These are phyloP conservation scores for Cryptosporidium ubiquitum DNA, from an alignment of 169 alveolate species.

Conservation along the genomic window DNA sequence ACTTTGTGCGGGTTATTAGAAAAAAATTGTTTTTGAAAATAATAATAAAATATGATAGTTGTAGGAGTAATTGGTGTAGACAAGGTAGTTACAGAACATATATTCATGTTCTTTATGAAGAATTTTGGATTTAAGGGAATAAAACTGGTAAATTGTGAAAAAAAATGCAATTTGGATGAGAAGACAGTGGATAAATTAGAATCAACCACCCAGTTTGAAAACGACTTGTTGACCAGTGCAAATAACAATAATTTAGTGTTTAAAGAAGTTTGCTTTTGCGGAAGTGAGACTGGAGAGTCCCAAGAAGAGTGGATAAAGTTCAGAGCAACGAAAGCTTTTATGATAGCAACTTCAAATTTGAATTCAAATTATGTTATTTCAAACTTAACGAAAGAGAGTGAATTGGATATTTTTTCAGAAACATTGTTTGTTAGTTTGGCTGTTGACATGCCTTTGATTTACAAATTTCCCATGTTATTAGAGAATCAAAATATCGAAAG, in stretches of 20 bases:
- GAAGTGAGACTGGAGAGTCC: neutral
- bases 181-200: neutral
- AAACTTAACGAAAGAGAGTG: neutral
- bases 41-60: constrained; percentile 1
- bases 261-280: constrained; percentile 24
- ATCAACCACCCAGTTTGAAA: neutral
- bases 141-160: constrained; percentile 10
- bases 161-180: neutral
- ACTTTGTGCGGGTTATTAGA: neutral
- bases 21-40: neutral
- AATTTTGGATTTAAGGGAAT: constrained; percentile 18
- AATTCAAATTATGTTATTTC: constrained; percentile 40
- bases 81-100: neutral
- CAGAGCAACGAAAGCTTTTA: constrained; percentile 22
- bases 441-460: constrained; percentile 1
- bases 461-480: neutral
- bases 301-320: neutral
- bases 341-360: constrained; percentile 9
- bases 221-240: neutral
- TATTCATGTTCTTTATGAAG: neutral
- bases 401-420: constrained; percentile 28
- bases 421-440: constrained; percentile 44
- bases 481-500: neutral
- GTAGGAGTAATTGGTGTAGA: constrained; percentile 35
- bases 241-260: neutral